Evolutionary conservation across 192 early-diverging fungal species (phyloP), one percentile per base, ranked within the genome.

Genomic region (Chytriomyces sp.): DNA sequence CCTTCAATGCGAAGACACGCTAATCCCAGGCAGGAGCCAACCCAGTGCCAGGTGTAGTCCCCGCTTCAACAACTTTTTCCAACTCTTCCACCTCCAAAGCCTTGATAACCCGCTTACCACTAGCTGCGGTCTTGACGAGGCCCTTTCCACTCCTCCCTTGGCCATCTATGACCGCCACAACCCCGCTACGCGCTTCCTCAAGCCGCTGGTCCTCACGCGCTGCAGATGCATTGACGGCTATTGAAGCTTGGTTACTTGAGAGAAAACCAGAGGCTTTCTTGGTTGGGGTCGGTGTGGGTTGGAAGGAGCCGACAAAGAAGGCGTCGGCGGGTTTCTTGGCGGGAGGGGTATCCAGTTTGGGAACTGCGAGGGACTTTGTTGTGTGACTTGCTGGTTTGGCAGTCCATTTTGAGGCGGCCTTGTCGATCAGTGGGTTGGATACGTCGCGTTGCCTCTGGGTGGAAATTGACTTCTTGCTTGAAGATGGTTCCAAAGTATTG

Each of bases 11-110:
- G 14, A 49, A 49, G 38, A 38, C 8, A 63, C 28, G 19, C 60
- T 39, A 71, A 71, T 71, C 69, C 69, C 69, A 71, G 2, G 54
- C 69, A 5, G 69, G 56, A 2, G 69, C 69, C 55, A 71, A 39
- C 25, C 69, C 69, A 8, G 69, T 59, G 19, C 66, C 66, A 12
- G 17, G 17, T 14, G 3, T 33, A 55, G 7, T 26, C 52, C 12
- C 30, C 6, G 33, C 44, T 5, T 3, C 49, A 40, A 53, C 41
- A n/a, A 7, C 25, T 37, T 59, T 39, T 49, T 59, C 69, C 34
- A 49, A 49, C 22, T 58, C 69, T n/a, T 71, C 57, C 55, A 49
- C 57, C 1, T 58, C 44, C 12, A 33, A 8, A 39, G 38, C 6
- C 38, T 57, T 59, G 22, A 54, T 30, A 6, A 59, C 37, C 32